Base-by-base conservation (phyloP, 768 basidiomycete genomes). In the Kwoniella heveanensis region DNA sequence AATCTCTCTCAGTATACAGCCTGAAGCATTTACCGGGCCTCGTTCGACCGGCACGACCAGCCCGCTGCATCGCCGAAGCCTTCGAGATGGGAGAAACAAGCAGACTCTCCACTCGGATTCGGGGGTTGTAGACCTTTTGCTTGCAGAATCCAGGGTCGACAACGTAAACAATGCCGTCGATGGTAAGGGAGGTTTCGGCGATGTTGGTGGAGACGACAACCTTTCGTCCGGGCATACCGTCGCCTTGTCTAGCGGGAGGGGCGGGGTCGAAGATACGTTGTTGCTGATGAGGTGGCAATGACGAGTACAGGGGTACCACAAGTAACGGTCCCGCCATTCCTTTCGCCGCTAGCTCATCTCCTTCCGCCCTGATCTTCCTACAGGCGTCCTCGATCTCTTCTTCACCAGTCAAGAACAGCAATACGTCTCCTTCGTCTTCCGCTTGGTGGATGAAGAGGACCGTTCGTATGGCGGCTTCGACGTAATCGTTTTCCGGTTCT, bases 151-250 rank as follows among this genome's bases (percentile, higher is more conserved):
- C 94, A 0, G 94, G 92, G 75, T 97, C 95, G 50, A 97, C 93
- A 61, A 97, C 95, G 72, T 98, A 99, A n/a, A 99, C 94, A 72
- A 99, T 97, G 22, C 95, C 95, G 70, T 99, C 95, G 62, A 99
- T 98, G 2, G 95, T 99, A 47, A 98, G 82, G 1, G 92, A 95
- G 1, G 95, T 98, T 81, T 99, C 95, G 2, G 96, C 96, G 62
- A 98, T 92, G 77, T 98, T 99, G 27, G 95, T 99, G 9, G 93
- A 91, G 0, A 99, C 83, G 64, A 99, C 90, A 48, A 98, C 86
- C 79, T 99, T 99, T 63, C 95, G 86, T 0, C 95, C 95, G 0
- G 89, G 88, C 0, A 92, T 88, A 0, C 92, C 89, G 54, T 83
- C 87, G 54, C 83, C 87, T 0, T 80, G 82, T 2, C 84, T 82